A percentile compares a stretch with the other conserved stretches of the same genome.
Evolutionary conservation across 805 yeast genomes (phyloP).

Genomic region (Kockiozyma suomiensis): DNA sequence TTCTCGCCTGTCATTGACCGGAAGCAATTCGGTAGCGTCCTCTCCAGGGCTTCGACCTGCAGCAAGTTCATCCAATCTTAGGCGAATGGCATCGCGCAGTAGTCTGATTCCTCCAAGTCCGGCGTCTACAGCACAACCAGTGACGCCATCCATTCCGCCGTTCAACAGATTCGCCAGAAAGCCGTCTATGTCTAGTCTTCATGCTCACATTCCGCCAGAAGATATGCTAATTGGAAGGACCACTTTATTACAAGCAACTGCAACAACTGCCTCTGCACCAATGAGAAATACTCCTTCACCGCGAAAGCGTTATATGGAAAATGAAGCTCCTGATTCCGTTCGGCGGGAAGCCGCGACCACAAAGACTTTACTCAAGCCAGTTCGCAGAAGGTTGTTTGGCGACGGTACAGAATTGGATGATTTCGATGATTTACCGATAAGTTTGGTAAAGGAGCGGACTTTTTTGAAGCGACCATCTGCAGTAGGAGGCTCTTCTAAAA

Average conservation of each 20-base stretch:
- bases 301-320: neutral
- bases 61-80: constrained; percentile 16
- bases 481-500: neutral
- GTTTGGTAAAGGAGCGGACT: constrained; percentile 19
- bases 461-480: constrained; percentile 3
- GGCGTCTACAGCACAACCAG: neutral
- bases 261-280: neutral
- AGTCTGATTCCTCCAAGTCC: constrained; percentile 12
- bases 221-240: neutral
- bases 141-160: constrained; percentile 3
- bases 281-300: constrained; percentile 22
- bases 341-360: constrained; percentile 24
- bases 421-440: constrained; percentile 38
- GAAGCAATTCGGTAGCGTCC: neutral
- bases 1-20: neutral
- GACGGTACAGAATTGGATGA: constrained; percentile 44
- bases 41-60: constrained; percentile 13
- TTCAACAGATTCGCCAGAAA: constrained; percentile 7
- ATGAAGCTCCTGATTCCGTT: constrained; percentile 8
- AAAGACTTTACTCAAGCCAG: constrained; percentile 28
- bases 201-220: neutral
- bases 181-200: constrained; percentile 8
- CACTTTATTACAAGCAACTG: neutral
- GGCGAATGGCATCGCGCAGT: constrained; percentile 26
- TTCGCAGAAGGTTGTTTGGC: constrained; percentile 30